These are phyloP conservation scores for Silene vulgaris DNA, from an alignment of 179 eudicot genomes.

Conservation along the genomic window DNA sequence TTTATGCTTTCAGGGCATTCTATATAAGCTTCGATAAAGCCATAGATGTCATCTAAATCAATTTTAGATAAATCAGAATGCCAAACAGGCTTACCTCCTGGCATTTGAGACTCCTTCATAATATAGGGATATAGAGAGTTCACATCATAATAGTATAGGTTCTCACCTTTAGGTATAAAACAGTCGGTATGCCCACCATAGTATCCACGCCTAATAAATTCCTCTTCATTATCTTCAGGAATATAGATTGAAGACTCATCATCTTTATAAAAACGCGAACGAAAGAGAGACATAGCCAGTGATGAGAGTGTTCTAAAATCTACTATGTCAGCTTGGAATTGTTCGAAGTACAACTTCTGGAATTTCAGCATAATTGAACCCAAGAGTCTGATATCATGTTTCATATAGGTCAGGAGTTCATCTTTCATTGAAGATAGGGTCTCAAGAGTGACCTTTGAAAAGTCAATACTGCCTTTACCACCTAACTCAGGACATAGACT, in stretches of 20 bases:
- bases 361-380: no score
- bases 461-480: no score
- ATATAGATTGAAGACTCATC: neutral
- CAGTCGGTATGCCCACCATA: conserved; percentile 20
- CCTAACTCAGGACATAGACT: neutral
- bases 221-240: neutral
- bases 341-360: no score
- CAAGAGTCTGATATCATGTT: no score
- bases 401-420: no score
- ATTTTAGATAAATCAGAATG: neutral
- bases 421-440: no score
- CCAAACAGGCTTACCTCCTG: conserved; percentile 19
- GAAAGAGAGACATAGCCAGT: no score
- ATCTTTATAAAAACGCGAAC: no score
- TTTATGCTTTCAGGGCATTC: neutral
- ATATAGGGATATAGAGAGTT: conserved; percentile 27
- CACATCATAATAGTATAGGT: conserved; percentile 26
- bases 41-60: conserved; percentile 11
- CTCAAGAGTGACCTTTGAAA: no score
- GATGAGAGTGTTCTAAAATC: no score
- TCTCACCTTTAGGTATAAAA: conserved; percentile 22
- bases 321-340: no score
- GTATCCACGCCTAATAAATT: conserved; percentile 6
- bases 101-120: conserved; percentile 20
- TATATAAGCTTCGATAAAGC: conserved; percentile 19